Evolutionary conservation across 129 eudicot species (phyloP).

Genomic region (Arctium lappa): DNA sequence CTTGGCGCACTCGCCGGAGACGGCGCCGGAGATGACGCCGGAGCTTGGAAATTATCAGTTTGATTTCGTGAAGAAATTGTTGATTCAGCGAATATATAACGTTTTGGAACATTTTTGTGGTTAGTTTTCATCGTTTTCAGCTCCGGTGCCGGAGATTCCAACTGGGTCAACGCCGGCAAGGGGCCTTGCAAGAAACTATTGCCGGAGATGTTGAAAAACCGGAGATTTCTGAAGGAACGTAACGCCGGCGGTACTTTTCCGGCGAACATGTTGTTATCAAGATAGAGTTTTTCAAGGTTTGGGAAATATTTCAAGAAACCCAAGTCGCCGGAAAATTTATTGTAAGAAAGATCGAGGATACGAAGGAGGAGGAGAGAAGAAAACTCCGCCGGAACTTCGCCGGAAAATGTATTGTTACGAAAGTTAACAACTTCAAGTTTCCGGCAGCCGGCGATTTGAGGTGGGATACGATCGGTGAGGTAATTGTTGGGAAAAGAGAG

Average conservation of each 20-base stretch:
- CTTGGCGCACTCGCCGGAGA: neutral
- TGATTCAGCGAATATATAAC: slow-evolving; percentile 56
- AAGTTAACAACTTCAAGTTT: slow-evolving; percentile 62
- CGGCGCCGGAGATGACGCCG: slow-evolving; percentile 30
- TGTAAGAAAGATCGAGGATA: slow-evolving; percentile 54
- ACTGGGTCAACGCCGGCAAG: slow-evolving; percentile 34
- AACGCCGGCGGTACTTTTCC: slow-evolving; percentile 59
- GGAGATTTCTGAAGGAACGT: slow-evolving; percentile 72
- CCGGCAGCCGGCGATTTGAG: slow-evolving; percentile 45
- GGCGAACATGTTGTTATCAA: slow-evolving; percentile 63
- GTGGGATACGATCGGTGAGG: slow-evolving; percentile 53
- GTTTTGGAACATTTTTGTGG: slow-evolving; percentile 32
- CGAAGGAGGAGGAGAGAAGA: slow-evolving; percentile 51
- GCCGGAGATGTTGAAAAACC: slow-evolving; percentile 65
- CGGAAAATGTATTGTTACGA: slow-evolving; percentile 53
- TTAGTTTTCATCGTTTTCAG: neutral
- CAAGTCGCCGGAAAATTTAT: slow-evolving; percentile 53
- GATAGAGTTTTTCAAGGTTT: slow-evolving; percentile 60
- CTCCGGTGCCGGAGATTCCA: slow-evolving; percentile 37
- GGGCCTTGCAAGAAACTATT: slow-evolving; percentile 54
- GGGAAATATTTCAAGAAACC: slow-evolving; percentile 64
- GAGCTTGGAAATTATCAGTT: slow-evolving; percentile 24
- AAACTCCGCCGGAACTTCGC: slow-evolving; percentile 52
- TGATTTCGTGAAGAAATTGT: slow-evolving; percentile 9
- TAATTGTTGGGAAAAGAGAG: slow-evolving; percentile 50